Conservation (phyloP, 345 rosid genomes). For the Eucalyptus tenuipes region DNA sequence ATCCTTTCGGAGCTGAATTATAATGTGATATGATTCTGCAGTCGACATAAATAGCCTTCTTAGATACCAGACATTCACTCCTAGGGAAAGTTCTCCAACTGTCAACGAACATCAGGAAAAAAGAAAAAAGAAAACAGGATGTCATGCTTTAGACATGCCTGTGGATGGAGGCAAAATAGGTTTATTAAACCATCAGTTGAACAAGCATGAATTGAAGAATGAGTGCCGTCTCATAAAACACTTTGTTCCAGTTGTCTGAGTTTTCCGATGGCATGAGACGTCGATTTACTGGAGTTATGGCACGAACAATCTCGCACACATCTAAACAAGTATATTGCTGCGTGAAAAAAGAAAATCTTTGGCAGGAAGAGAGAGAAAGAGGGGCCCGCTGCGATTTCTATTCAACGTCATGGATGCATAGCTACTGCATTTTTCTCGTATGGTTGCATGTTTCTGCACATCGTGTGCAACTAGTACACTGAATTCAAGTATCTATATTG, state of each 20-base stretch:
- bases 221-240: not conserved
- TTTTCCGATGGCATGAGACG: not conserved
- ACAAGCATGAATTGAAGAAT: not conserved
- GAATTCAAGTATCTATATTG: conserved; percentile 27
- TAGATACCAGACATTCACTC: not conserved
- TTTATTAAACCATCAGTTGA: not conserved
- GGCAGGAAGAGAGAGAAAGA: not conserved
- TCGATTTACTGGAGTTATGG: not conserved
- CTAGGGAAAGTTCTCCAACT: not conserved
- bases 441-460: not conserved
- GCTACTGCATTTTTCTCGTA: not conserved
- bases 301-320: not conserved
- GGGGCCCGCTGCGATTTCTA: not conserved
- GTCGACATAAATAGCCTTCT: not conserved
- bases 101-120: not conserved
- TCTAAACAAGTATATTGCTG: not conserved
- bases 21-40: not conserved
- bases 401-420: not conserved
- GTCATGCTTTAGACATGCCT: not conserved
- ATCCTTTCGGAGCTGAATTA: not conserved
- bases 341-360: not conserved
- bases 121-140: not conserved
- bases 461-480: not conserved
- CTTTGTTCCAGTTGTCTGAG: not conserved
- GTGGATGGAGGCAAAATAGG: not conserved